Percentiles rank a stretch among this genome's conserved stretches.
These are phyloP conservation scores for Colletotrichum destructivum DNA, from an alignment of 2,329 filamentous ascomycete genomes.

Conservation along the genomic window DNA sequence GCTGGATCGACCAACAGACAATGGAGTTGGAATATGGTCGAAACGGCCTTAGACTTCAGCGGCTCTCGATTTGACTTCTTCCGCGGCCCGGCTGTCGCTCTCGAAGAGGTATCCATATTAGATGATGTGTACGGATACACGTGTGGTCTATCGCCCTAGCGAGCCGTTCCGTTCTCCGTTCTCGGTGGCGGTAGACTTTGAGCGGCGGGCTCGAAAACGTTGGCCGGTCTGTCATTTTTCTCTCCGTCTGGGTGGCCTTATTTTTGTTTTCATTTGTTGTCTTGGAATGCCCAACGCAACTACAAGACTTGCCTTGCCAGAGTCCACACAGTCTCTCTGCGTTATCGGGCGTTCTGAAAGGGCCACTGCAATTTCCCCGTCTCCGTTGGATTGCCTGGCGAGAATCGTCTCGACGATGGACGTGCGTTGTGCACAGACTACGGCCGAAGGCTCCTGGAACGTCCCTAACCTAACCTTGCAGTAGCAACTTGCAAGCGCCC, in stretches of 20 bases:
- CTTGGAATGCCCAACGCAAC: too few relatives aligned
- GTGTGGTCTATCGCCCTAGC: slow-evolving; percentile 15
- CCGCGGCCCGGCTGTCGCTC: neutral
- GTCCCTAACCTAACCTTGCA: too few relatives aligned
- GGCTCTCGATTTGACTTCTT: neutral
- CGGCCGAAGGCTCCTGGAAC: slow-evolving; percentile 18
- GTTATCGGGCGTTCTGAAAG: neutral
- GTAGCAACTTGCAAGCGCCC: neutral
- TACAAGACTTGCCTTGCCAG: neutral
- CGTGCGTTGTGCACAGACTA: slow-evolving; percentile 3
- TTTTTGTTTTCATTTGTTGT: too few relatives aligned
- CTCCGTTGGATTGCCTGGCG: neutral
- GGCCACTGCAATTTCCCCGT: neutral
- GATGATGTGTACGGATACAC: neutral
- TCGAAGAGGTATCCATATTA: neutral
- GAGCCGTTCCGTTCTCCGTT: slow-evolving; percentile 29
- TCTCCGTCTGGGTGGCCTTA: too few relatives aligned
- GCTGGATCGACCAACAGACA: neutral
- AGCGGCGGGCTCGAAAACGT: neutral
- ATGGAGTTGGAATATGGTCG: neutral
- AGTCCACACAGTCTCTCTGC: neutral
- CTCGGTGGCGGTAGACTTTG: slow-evolving; percentile 3
- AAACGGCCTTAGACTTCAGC: neutral
- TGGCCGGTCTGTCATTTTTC: neutral
- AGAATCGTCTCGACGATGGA: too few relatives aligned